phyloP scores from a whole-genome alignment of 2,329 filamentous ascomycete species.

The Fonsecaea multimorphosa region DNA sequence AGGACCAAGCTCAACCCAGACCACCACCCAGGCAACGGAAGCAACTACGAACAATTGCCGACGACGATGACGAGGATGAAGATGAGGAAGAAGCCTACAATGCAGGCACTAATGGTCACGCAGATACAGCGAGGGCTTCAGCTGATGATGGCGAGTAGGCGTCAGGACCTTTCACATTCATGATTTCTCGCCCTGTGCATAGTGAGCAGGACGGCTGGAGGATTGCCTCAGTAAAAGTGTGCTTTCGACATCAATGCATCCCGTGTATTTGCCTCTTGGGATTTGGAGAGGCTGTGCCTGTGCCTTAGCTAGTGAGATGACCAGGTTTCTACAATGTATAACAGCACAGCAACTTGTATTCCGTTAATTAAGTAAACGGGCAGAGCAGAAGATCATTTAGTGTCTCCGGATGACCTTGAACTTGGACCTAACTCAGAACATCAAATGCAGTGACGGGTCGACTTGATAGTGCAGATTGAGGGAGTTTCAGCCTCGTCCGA shows the following conservation, averaged over 20 bases:
- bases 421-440: background rate
- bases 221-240: background rate
- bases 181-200: background rate
- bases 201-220: background rate
- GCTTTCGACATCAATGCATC: background rate
- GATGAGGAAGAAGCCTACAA: slow-evolving; percentile 25
- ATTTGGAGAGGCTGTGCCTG: background rate
- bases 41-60: slow-evolving; percentile 39
- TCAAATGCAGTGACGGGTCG: background rate
- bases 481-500: background rate
- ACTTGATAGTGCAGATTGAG: no score
- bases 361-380: background rate
- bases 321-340: background rate
- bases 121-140: slow-evolving; percentile 6
- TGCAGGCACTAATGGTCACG: slow-evolving; percentile 17
- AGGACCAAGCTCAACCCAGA: slow-evolving; percentile 27
- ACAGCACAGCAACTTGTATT: background rate
- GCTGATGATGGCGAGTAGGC: slow-evolving; percentile 41
- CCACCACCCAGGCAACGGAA: slow-evolving; percentile 38
- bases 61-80: slow-evolving; percentile 41
- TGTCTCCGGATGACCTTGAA: background rate
- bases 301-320: background rate
- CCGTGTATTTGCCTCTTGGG: background rate
- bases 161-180: slow-evolving; percentile 6
- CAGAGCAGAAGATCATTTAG: background rate